Base-by-base conservation (phyloP, 306 rosid genomes). In the Prunus mume region DNA sequence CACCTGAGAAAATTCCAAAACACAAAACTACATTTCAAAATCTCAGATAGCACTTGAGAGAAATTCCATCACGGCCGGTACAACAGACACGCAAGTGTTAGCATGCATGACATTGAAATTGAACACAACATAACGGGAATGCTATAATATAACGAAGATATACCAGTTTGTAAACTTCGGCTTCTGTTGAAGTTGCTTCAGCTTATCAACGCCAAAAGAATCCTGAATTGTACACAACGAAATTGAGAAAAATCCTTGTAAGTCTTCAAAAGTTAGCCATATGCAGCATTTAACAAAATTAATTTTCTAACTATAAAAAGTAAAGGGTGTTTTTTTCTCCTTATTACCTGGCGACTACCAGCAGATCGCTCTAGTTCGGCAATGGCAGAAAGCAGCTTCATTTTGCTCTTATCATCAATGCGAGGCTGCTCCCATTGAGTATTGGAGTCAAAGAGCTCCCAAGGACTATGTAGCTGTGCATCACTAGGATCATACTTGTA, bases 381-480 rank as follows among this genome's bases (percentile, higher is more conserved):
- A 25, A 96, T 81, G 68, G 91, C 88, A 2, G 87, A 74, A 27
- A 83, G 68, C 71, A 96, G 83, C 85, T 88, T 89, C 19, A 34
- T 57, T 87, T 91, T 87, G 77, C 54, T 83, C 61, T 83, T 81
- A 54, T 81, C 83, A 54, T 88, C 90, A 68, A 92, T 87, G 67
- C 73, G 89, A 70, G 96, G 97, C 74, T 83, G 94, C 87, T 91
- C 89, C 97, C 97, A 91, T 65, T 70, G 85, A 74, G 88, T 86
- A 69, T 79, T 83, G 9, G 85, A 80, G 69, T 92, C 98, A 81
- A 87, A 91, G 60, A 96, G 98, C 90, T 96, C 99, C 99, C 99
- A 96, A 58, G 99, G 99, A 86, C 99, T 96, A 73, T 96, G 99
- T 47, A 82, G 77, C 80, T 89, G 97, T 46, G 82, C 83, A 46